Evolutionary conservation across 139 green algal species (phyloP), one percentile per base, ranked within the genome.

Genomic region (Chlamydomonas asymmetrica): DNA sequence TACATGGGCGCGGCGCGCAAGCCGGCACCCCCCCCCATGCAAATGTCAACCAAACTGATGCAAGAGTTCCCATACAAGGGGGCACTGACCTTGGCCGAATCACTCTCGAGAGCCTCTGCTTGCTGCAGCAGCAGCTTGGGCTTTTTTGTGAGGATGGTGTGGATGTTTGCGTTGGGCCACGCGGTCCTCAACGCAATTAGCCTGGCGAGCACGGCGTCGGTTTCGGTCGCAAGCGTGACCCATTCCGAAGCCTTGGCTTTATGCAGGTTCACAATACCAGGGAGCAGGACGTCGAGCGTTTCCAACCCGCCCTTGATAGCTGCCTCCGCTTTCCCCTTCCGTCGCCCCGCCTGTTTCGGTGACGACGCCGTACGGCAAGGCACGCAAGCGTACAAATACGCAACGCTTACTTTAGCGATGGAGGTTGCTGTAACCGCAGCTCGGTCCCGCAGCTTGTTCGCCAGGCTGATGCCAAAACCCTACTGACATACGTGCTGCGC

Each of bases 201-300:
- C n/a, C n/a, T n/a, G n/a, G n/a, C n/a, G n/a, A n/a, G n/a, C n/a
- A n/a, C n/a, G n/a, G n/a, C n/a, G n/a, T n/a, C n/a, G n/a, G n/a
- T n/a, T n/a, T n/a, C n/a, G n/a, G n/a, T n/a, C n/a, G n/a, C 5
- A 32, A 25, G 54, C 2, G 64, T 57, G 31, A 85, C 78, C 83
- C 83, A 85, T 37, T 85, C 79, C 4, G 68, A 75, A 0, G 83
- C 79, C 49, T 82, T 84, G 68, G 82, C 79, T 8, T 78, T 69
- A 66, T 88, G 79, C 29, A 85, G 73, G 64, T 82, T 85, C 9
- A 84, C 56, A 38, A 84, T 38, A 23, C 43, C 66, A 2, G 78
- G 78, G 25, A 84, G 48, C 49, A 84, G 56, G 0, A 59, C 13
- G 22, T 80, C 71, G 5, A 84, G 57, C 65, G 76, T 45, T 0